Percentiles rank a stretch among this genome's conserved stretches.
Conservation (phyloP, 2,329 filamentous ascomycete species). For the Tolypocladium guangdongense region DNA sequence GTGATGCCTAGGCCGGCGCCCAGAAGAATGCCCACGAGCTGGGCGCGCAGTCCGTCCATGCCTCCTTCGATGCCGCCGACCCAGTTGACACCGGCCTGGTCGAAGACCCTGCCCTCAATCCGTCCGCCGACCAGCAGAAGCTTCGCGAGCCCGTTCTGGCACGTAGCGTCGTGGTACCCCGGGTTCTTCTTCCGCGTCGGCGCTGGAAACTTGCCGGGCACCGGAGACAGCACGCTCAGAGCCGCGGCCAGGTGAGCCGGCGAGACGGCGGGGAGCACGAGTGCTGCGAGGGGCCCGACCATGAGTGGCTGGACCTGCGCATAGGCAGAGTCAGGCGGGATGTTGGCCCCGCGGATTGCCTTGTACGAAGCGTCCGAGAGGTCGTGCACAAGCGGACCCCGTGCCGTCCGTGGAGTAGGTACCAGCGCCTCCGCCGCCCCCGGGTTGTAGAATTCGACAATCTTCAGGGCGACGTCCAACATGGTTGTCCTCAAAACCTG, state of each 20-base stretch:
- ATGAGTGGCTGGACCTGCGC: constrained; percentile 63
- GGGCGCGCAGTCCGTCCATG: constrained; percentile 66
- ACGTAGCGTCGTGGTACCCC: constrained; percentile 66
- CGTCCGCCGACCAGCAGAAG: constrained; percentile 77
- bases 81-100: constrained; percentile 55
- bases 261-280: constrained; percentile 74
- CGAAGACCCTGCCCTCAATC: constrained; percentile 77
- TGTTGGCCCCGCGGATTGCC: constrained; percentile 27
- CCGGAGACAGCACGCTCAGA: constrained; percentile 66
- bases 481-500: constrained; percentile 85
- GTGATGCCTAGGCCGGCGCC: constrained; percentile 69
- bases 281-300: constrained; percentile 66
- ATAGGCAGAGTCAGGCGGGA: constrained; percentile 31
- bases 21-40: constrained; percentile 74
- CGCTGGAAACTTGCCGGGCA: constrained; percentile 61
- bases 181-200: constrained; percentile 68
- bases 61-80: constrained; percentile 70
- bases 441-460: constrained; percentile 73
- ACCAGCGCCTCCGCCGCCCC: constrained; percentile 23
- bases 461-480: constrained; percentile 71
- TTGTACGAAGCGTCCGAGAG: constrained; percentile 43
- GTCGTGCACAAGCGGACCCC: constrained; percentile 34
- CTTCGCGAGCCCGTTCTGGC: constrained; percentile 78
- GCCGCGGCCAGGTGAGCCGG: constrained; percentile 76
- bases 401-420: constrained; percentile 16